Conservation (phyloP, 352 stramenopile species). For the Pythium phragmitis region DNA sequence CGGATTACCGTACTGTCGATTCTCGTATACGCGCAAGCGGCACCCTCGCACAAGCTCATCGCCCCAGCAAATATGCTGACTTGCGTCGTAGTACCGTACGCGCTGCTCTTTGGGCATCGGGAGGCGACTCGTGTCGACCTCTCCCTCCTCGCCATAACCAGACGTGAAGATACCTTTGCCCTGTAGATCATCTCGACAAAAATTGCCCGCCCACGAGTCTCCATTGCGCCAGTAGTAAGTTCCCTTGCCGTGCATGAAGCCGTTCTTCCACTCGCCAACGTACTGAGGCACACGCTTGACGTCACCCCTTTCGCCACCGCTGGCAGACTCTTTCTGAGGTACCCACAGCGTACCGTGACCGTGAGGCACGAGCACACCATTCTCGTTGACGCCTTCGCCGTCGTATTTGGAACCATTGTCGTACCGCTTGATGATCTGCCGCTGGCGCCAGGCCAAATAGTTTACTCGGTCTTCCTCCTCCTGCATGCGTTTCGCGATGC, state of each 20-base stretch:
- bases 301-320: constrained; percentile 28
- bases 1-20: constrained; percentile 41
- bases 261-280: constrained; percentile 51
- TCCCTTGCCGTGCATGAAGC: constrained; percentile 56
- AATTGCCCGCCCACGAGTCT: constrained; percentile 55
- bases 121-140: constrained; percentile 12
- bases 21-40: constrained; percentile 44
- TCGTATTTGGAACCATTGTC: constrained; percentile 72
- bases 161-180: constrained; percentile 55
- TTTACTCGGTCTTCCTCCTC: constrained; percentile 35
- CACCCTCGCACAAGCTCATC: constrained; percentile 55
- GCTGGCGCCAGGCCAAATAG: constrained; percentile 36
- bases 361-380: constrained; percentile 48
- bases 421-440: constrained; percentile 63
- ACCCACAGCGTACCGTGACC: constrained; percentile 62
- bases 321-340: constrained; percentile 32
- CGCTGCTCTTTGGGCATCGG: constrained; percentile 13
- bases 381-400: constrained; percentile 43
- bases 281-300: constrained; percentile 52
- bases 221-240: constrained; percentile 61
- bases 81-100: constrained; percentile 59
- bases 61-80: constrained; percentile 68
- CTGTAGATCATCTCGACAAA: constrained; percentile 61
- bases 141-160: constrained; percentile 16
- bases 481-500: constrained; percentile 30